Conservation (phyloP, 306 rosid genomes). For the Glycyrrhiza uralensis region DNA sequence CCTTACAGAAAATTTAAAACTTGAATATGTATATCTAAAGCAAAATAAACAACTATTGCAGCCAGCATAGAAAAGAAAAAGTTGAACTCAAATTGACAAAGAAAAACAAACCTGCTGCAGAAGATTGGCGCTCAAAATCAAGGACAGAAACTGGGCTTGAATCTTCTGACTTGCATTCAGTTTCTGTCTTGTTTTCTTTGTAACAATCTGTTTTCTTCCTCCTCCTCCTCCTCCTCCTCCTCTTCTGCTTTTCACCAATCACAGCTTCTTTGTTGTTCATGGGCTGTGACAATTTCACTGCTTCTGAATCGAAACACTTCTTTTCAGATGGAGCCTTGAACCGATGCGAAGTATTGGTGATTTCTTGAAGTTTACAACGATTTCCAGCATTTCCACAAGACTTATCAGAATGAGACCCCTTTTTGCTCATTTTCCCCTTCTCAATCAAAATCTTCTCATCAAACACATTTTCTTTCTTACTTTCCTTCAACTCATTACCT, state of each 20-base stretch:
- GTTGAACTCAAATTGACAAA: background rate
- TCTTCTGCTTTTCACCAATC: slow-evolving; percentile 25
- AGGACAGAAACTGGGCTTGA: slow-evolving; percentile 87
- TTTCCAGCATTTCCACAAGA: background rate
- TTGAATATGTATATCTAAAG: background rate
- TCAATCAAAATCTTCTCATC: slow-evolving; percentile 30
- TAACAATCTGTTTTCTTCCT: slow-evolving; percentile 26
- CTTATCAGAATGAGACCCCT: slow-evolving; percentile 23
- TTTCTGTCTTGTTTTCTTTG: slow-evolving; percentile 33
- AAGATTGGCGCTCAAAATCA: slow-evolving; percentile 42
- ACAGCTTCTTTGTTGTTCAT: slow-evolving; percentile 14
- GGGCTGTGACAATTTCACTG: slow-evolving; percentile 15
- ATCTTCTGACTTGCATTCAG: slow-evolving; percentile 58
- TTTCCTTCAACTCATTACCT: slow-evolving; percentile 31
- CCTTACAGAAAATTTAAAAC: background rate
- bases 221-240: slow-evolving; percentile 26
- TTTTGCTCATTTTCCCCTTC: slow-evolving; percentile 32
- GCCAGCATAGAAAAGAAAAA: background rate
- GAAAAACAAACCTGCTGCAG: slow-evolving; percentile 53
- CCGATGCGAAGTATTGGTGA: slow-evolving; percentile 18
- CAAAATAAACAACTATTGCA: background rate
- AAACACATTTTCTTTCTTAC: slow-evolving; percentile 28
- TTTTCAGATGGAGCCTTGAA: slow-evolving; percentile 19
- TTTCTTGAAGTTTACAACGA: slow-evolving; percentile 28
- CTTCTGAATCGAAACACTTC: slow-evolving; percentile 23